Conservation (phyloP, 2,329 filamentous ascomycete genomes). For the Trichoderma simmonsii region DNA sequence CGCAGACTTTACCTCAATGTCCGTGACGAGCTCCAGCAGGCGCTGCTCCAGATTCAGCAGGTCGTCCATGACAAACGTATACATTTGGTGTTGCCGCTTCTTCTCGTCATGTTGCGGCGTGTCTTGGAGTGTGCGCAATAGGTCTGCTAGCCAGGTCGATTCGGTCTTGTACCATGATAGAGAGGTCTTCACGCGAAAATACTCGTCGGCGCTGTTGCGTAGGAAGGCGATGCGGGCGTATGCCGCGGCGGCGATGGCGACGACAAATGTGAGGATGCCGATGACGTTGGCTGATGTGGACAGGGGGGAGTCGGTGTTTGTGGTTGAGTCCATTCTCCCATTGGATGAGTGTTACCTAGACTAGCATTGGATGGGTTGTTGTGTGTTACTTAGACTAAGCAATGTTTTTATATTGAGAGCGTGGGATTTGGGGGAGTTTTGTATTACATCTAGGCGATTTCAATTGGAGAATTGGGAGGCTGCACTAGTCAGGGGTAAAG, state of each 20-base stretch:
- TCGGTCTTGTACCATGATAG: conserved; percentile 50
- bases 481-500: conserved; percentile 1
- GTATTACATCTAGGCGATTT: no score
- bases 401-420: background rate
- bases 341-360: background rate
- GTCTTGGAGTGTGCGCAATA: conserved; percentile 33
- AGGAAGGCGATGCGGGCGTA: conserved; percentile 45
- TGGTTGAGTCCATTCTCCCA: conserved; percentile 24
- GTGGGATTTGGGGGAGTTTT: background rate
- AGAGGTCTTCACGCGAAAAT: conserved; percentile 45
- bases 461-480: background rate
- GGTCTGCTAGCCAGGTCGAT: conserved; percentile 43
- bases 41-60: conserved; percentile 39
- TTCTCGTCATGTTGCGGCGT: background rate
- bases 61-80: conserved; percentile 47
- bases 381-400: background rate
- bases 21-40: conserved; percentile 43
- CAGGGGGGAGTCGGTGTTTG: conserved; percentile 41
- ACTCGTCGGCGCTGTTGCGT: conserved; percentile 45
- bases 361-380: background rate
- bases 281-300: conserved; percentile 43
- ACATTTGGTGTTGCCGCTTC: conserved; percentile 44
- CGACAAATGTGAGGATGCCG: conserved; percentile 47
- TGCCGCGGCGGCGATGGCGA: conserved; percentile 42
- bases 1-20: conserved; percentile 36